Evolutionary conservation across 257 asterid genomes (phyloP), one percentile per base, ranked within the genome.

Genomic region (Voacanga thouarsii): DNA sequence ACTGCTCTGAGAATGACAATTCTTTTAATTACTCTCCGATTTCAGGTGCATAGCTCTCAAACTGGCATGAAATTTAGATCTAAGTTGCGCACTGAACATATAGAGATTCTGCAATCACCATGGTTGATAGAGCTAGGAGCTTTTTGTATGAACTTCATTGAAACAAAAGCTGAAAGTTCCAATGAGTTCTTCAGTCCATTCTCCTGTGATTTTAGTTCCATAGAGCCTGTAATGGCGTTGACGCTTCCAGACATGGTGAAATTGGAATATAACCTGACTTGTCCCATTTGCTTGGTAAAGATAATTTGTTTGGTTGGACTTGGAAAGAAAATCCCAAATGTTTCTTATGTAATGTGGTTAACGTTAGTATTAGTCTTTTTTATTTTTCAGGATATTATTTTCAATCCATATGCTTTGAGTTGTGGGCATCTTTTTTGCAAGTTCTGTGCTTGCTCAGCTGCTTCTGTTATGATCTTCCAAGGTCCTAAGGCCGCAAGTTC

Each of bases 361-460:
- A 70, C 21, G n/a, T 33, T 45, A 12, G 18, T 70, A 11, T 3
- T 53, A 75, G 53, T 69, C 71, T 43, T 74, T 65, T 16, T 47
- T 51, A 28, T 26, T 59, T 49, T 75, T 65, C 77, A 91, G 98
- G 98, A 93, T 83, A 82, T 84, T 43, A 91, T 93, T 73, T 93
- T 91, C 82, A 86, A 88, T 75, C 96, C 97, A 14, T 90, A 82
- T 57, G 94, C 97, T 24, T 87, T 93, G 89, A 78, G 93, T 24
- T 93, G 97, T 83, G 98, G 94, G 78, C 97, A 93, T 82, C 88
- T 91, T 53, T 93, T 89, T 85, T 93, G 98, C 88, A 93, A 89
- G 87, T 84, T 84, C 1, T 93, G 98, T 78, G 89, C 84, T 74
- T 93, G 98, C 86, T 83, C 93, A 1, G 96, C 98, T 66, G 96